Conservation (phyloP, 2,329 filamentous ascomycete genomes). For the Penicillium fuscoglaucum region DNA sequence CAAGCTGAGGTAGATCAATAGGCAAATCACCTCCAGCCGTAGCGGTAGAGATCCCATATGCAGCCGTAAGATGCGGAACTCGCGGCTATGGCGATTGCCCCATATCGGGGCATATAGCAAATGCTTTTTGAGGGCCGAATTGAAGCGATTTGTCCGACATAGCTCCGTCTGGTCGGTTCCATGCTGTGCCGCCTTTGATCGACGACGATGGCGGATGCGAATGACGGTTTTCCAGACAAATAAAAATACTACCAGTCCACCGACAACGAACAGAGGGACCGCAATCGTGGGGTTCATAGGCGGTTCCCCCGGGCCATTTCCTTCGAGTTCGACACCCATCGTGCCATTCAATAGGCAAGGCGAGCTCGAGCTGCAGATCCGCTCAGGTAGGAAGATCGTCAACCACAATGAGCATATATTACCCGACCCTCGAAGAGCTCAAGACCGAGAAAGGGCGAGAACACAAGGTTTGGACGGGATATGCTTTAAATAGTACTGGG, state of each 20-base stretch:
- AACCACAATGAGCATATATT: slow-evolving; percentile 14
- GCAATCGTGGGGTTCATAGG: slow-evolving; percentile 36
- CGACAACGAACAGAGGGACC: slow-evolving; percentile 34
- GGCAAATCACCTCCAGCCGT: slow-evolving; percentile 68
- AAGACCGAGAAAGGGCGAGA: slow-evolving; percentile 2
- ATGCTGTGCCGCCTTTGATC: slow-evolving; percentile 21
- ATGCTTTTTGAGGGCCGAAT: slow-evolving; percentile 40
- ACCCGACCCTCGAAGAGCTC: slow-evolving; percentile 13
- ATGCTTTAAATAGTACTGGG: background rate
- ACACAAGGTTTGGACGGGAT: background rate
- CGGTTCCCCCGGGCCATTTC: slow-evolving; percentile 28
- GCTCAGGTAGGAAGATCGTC: slow-evolving; percentile 10
- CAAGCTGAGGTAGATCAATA: slow-evolving; percentile 63
- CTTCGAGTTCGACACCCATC: slow-evolving; percentile 36
- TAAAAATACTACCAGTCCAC: slow-evolving; percentile 24
- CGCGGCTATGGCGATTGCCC: slow-evolving; percentile 70
- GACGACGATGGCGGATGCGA: slow-evolving; percentile 27
- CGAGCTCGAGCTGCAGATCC: slow-evolving; percentile 4
- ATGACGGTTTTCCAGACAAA: slow-evolving; percentile 28
- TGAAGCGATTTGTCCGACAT: slow-evolving; percentile 14
- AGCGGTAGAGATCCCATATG: slow-evolving; percentile 73
- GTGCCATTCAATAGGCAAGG: slow-evolving; percentile 13
- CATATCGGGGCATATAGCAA: slow-evolving; percentile 63
- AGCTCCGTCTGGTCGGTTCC: slow-evolving; percentile 26
- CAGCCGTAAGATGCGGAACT: slow-evolving; percentile 64